Evolutionary conservation across 2,329 filamentous ascomycete genomes (phyloP), one percentile per base, ranked within the genome.

Genomic region (Didymella pinodella): DNA sequence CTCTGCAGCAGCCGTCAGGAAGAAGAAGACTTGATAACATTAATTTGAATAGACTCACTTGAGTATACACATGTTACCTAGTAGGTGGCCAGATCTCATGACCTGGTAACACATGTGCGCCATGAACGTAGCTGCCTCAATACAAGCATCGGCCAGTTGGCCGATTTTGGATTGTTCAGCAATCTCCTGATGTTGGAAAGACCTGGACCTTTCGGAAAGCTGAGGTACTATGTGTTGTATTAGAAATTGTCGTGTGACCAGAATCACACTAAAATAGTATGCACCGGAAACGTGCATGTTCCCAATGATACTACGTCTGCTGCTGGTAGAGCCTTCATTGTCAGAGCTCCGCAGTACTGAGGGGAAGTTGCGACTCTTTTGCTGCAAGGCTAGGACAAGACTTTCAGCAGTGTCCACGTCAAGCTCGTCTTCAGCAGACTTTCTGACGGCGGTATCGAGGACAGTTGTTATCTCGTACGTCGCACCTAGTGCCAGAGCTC

Each of bases 231-330:
- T 70, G 3, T 79, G 77, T 12, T 80, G 82, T 25, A 86, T 83
- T 8, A 88, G 69, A 28, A 87, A 82, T 0, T 84, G 85, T 1
- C 85, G 77, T 0, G 84, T 86, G 2, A 84, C 82, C 0, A 87
- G 68, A 20, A 85, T 86, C 0, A 87, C 83, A 0, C 84, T 83
- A 54, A 86, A 85, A 62, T 87, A 86, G 63, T 87, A 87, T 0
- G 83, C 74, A 56, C 84, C 86, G 0, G 84, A 82, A 6, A 87
- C 80, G 54, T 86, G 84, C 1, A 85, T 76, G 25, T 80, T 84
- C 0, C 80, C 81, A 26, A 85, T 78, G 2, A 79, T 77, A 0
- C 75, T 77, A 18, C 78, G 73, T 28, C 62, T 46, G 63, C 65
- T 47, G 62, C 64, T 43, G 47, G 67, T 34, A 26, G 65, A 34